Conservation (phyloP, 345 rosid species). For the Brassica nigra region DNA sequence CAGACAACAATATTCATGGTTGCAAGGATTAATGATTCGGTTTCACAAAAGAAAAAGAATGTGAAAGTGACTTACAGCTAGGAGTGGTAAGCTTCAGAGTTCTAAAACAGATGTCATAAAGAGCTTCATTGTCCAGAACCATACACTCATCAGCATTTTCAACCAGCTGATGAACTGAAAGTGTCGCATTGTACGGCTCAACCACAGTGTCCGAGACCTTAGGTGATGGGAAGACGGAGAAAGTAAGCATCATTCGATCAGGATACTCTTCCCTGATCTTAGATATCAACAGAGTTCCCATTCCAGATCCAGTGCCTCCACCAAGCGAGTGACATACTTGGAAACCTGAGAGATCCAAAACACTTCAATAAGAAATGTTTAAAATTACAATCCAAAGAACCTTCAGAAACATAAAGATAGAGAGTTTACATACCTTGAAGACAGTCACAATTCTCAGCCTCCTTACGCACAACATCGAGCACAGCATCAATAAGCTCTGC, state of each 20-base stretch:
- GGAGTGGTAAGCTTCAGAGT: slow-evolving; percentile 86
- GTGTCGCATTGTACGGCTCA: slow-evolving; percentile 79
- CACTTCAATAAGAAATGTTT: background rate
- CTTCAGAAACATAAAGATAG: background rate
- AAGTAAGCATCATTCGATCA: slow-evolving; percentile 86
- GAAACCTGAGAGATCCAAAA: slow-evolving; percentile 51
- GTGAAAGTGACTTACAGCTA: slow-evolving; percentile 57
- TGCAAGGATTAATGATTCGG: background rate
- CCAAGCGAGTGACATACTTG: slow-evolving; percentile 86
- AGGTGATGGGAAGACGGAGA: slow-evolving; percentile 85
- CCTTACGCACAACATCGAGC: slow-evolving; percentile 75
- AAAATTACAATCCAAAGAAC: background rate
- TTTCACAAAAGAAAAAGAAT: slow-evolving; percentile 4
- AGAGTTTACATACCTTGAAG: slow-evolving; percentile 52
- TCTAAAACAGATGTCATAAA: slow-evolving; percentile 80
- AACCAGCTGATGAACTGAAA: slow-evolving; percentile 78
- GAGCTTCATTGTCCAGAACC: slow-evolving; percentile 84
- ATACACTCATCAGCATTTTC: slow-evolving; percentile 88
- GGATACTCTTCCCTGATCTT: slow-evolving; percentile 79
- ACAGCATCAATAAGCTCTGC: slow-evolving; percentile 79
- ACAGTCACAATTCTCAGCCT: slow-evolving; percentile 80
- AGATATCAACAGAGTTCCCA: slow-evolving; percentile 78
- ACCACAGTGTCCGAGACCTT: slow-evolving; percentile 84
- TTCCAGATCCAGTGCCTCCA: slow-evolving; percentile 83
- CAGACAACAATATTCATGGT: background rate